A percentile compares a stretch with the other conserved stretches of the same genome.
These are phyloP conservation scores for Zalaria sp. DNA, from an alignment of 2,329 filamentous ascomycete genomes.

Conservation along the genomic window DNA sequence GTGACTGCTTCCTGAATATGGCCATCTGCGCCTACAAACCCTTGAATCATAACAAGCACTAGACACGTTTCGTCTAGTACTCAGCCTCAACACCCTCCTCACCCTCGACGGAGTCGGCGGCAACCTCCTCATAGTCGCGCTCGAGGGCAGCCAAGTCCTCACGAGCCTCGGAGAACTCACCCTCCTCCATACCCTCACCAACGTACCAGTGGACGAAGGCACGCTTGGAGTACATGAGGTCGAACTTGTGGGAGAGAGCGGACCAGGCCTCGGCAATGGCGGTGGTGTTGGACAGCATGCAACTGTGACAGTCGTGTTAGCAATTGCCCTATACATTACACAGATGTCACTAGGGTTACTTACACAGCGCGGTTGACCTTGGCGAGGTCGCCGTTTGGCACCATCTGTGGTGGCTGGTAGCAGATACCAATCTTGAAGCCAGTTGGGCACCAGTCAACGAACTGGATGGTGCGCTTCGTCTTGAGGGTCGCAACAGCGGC, in stretches of 20 bases:
- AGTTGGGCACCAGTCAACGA: conserved; percentile 99
- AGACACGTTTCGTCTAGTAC: conserved; percentile 48
- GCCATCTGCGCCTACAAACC: neutral
- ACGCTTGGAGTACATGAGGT: conserved; percentile 99
- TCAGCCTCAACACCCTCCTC: conserved; percentile 78
- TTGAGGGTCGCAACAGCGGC: conserved; percentile 87
- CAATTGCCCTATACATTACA: conserved; percentile 9
- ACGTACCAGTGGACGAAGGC: conserved; percentile 99
- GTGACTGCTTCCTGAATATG: conserved; percentile 2
- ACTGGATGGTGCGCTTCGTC: conserved; percentile 98
- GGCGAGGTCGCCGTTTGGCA: conserved; percentile 92
- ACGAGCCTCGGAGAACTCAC: conserved; percentile 97
- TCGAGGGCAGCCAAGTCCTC: conserved; percentile 97
- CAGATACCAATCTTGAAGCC: conserved; percentile 99
- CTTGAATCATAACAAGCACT: neutral
- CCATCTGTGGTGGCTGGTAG: conserved; percentile 94
- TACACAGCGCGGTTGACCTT: conserved; percentile 98
- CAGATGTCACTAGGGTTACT: conserved; percentile 26
- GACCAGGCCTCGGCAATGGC: conserved; percentile 98
- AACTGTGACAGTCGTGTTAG: conserved; percentile 34
- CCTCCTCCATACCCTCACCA: conserved; percentile 99
- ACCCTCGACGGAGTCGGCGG: conserved; percentile 79
- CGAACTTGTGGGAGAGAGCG: conserved; percentile 92
- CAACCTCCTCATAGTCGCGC: conserved; percentile 98
- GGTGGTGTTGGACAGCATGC: conserved; percentile 98